Evolutionary conservation across 805 yeast species (phyloP).

Genomic region (Ogataea ganodermae): DNA sequence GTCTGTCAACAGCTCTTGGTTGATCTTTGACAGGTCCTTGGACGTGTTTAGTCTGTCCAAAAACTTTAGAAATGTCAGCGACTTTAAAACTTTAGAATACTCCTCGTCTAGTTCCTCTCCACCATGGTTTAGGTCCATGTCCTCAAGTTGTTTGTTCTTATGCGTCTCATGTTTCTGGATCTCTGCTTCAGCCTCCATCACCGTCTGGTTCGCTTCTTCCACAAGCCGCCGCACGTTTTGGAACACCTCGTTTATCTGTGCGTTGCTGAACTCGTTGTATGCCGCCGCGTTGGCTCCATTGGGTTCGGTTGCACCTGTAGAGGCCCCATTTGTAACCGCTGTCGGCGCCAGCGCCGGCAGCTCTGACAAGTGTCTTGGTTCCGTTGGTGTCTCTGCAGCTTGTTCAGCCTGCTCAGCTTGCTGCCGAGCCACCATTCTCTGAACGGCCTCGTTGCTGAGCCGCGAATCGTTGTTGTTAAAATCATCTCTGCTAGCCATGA

Average conservation of each 20-base stretch:
- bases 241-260: slow-evolving; percentile 28
- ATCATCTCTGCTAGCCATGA: slow-evolving; percentile 9
- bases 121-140: slow-evolving; percentile 5
- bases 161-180: slow-evolving; percentile 25
- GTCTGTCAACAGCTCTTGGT: slow-evolving; percentile 24
- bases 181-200: slow-evolving; percentile 31
- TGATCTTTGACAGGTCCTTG: slow-evolving; percentile 24
- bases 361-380: neutral
- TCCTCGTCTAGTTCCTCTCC: slow-evolving; percentile 27
- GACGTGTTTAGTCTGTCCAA: slow-evolving; percentile 30
- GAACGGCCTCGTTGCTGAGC: slow-evolving; percentile 2
- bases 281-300: slow-evolving; percentile 3
- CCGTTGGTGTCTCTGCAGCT: slow-evolving; percentile 3
- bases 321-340: neutral
- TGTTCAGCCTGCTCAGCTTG: slow-evolving; percentile 11
- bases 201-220: slow-evolving; percentile 30
- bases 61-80: slow-evolving; percentile 31
- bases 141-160: slow-evolving; percentile 6
- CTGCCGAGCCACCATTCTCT: slow-evolving; percentile 10
- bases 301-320: neutral
- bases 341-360: no score
- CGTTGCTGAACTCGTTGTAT: slow-evolving; percentile 21
- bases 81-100: slow-evolving; percentile 27
- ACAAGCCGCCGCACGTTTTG: slow-evolving; percentile 30
- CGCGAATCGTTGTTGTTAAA: slow-evolving; percentile 8